Conservation (phyloP, 805 yeast species). For the Metschnikowia gelsemii region DNA sequence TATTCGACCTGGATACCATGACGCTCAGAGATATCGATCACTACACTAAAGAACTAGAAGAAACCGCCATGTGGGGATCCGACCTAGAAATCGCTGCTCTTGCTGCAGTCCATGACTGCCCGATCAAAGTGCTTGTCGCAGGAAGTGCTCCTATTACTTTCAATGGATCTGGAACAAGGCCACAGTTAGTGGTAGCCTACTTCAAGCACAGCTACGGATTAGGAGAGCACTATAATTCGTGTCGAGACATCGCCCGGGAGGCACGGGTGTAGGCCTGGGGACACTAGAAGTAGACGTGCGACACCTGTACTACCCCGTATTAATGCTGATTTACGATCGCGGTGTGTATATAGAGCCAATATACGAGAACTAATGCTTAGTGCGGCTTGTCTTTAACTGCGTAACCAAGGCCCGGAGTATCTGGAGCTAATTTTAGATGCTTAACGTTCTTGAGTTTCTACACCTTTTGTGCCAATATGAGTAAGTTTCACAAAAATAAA, state of each 20-base stretch:
- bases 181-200: constrained; percentile 68
- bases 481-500: no score
- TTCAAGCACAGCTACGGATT: constrained; percentile 83
- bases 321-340: background rate
- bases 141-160: constrained; percentile 67
- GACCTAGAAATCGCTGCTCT: constrained; percentile 88
- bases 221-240: constrained; percentile 93
- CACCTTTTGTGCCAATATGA: no score
- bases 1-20: constrained; percentile 77
- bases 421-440: background rate
- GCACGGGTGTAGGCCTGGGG: constrained; percentile 5
- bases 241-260: constrained; percentile 18
- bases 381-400: background rate
- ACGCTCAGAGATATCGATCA: constrained; percentile 60
- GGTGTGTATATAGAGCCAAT: background rate
- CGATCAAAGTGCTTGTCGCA: constrained; percentile 74
- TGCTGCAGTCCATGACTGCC: constrained; percentile 65
- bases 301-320: background rate
- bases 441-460: no score
- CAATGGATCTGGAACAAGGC: constrained; percentile 55
- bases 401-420: background rate
- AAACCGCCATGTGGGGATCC: constrained; percentile 95
- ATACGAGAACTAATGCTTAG: background rate
- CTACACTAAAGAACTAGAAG: constrained; percentile 65
- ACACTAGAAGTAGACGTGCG: no score